Conservation (phyloP, 176 grass and related monocot species). For the Oryza punctata region DNA sequence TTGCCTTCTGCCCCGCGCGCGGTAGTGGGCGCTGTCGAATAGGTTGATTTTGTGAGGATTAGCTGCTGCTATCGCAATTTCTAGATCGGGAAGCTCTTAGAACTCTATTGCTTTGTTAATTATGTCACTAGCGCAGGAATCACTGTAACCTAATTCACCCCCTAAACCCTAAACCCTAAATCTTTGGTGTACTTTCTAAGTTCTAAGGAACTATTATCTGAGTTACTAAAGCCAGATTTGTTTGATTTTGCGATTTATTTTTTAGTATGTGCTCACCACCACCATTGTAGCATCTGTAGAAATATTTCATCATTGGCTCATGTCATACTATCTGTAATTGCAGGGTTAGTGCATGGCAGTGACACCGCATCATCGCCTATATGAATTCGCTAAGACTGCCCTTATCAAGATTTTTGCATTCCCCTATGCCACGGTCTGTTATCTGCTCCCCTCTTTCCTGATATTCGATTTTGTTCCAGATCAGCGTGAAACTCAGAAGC, state of each 20-base stretch:
- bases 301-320: background rate
- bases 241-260: background rate
- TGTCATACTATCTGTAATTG: background rate
- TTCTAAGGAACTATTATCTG: too few species aligned
- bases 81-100: background rate
- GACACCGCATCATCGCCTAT: constrained; percentile 54
- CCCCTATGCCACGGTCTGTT: constrained; percentile 79
- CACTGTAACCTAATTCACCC: background rate
- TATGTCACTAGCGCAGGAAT: background rate
- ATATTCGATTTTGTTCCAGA: background rate
- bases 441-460: background rate
- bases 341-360: constrained; percentile 29
- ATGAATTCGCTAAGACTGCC: constrained; percentile 69
- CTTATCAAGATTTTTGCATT: constrained; percentile 87
- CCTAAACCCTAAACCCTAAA: background rate
- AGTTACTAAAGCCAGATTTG: background rate
- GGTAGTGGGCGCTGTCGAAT: background rate
- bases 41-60: background rate
- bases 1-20: background rate
- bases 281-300: background rate
- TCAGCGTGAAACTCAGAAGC: background rate
- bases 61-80: background rate
- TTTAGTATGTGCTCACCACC: too few species aligned
- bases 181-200: background rate
- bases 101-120: background rate